These are phyloP conservation scores for Termitomyces bulborhizus DNA, from an alignment of 768 basidiomycete genomes.

Conservation along the genomic window DNA sequence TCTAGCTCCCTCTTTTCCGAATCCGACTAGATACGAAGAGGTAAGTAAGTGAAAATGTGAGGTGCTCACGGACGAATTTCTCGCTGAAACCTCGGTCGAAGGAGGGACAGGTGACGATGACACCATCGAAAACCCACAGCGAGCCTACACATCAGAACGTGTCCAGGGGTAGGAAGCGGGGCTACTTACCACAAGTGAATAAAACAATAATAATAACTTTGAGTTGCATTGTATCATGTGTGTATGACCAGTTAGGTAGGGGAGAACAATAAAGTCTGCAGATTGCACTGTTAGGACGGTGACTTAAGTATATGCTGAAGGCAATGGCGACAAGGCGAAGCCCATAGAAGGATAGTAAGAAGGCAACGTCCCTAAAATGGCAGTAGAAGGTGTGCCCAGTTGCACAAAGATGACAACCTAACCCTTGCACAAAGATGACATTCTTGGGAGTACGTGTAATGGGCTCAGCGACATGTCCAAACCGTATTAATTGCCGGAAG, in stretches of 20 bases:
- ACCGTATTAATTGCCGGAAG: not conserved
- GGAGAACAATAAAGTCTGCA: slow-evolving; percentile 9
- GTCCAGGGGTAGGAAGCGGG: not conserved
- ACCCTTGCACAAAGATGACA: no score
- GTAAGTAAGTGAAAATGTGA: not conserved
- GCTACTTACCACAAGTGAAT: slow-evolving; percentile 22
- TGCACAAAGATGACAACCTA: not conserved
- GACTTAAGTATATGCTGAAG: not conserved
- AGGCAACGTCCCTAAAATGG: slow-evolving; percentile 16
- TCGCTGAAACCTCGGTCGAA: slow-evolving; percentile 15
- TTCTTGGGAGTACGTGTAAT: no score
- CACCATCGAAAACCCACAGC: slow-evolving; percentile 11
- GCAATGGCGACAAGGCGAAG: slow-evolving; percentile 14
- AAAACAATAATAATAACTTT: slow-evolving; percentile 18
- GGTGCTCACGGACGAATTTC: slow-evolving; percentile 1
- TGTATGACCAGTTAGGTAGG: not conserved
- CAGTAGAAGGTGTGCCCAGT: not conserved
- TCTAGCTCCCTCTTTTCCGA: not conserved
- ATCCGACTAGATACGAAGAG: not conserved
- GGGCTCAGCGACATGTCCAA: not conserved
- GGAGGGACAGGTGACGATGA: slow-evolving; percentile 25
- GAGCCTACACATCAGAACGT: not conserved
- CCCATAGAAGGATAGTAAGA: slow-evolving; percentile 15
- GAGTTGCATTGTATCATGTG: slow-evolving; percentile 22
- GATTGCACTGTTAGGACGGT: slow-evolving; percentile 3